A percentile compares a stretch with the other conserved stretches of the same genome.
Conservation (phyloP, 2,329 filamentous ascomycete species). For the Ciborinia camelliae region DNA sequence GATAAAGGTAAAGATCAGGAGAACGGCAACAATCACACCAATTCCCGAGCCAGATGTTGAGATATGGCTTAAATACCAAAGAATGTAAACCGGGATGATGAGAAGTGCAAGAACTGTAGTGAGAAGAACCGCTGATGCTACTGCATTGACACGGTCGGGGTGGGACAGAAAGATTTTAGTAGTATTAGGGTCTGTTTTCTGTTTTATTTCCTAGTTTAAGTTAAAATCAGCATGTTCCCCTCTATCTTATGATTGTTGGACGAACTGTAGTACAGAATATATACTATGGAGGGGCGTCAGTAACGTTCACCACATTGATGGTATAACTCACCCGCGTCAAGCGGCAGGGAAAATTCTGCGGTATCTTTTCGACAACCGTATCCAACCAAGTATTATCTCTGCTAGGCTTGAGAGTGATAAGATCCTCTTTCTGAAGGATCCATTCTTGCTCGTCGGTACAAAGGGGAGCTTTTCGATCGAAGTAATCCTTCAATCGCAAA, state of each 20-base stretch:
- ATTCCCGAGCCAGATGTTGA: not conserved
- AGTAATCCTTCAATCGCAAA: slow-evolving; percentile 35
- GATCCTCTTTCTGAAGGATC: slow-evolving; percentile 40
- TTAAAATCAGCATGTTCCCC: not conserved
- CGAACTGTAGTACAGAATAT: not conserved
- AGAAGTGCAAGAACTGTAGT: slow-evolving; percentile 22
- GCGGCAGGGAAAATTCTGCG: slow-evolving; percentile 22
- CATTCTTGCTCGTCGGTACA: slow-evolving; percentile 30
- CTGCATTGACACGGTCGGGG: slow-evolving; percentile 17
- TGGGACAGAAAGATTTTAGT: slow-evolving; percentile 19
- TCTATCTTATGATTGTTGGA: not conserved
- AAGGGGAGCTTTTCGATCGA: slow-evolving; percentile 27
- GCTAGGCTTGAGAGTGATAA: slow-evolving; percentile 40
- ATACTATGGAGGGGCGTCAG: not conserved
- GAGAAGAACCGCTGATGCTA: slow-evolving; percentile 21
- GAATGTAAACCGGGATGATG: slow-evolving; percentile 24
- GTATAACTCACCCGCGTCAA: slow-evolving; percentile 20
- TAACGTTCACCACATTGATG: not conserved
- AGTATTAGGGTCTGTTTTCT: slow-evolving; percentile 14
- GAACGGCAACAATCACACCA: slow-evolving; percentile 18
- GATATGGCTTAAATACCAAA: slow-evolving; percentile 20
- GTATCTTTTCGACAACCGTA: slow-evolving; percentile 33
- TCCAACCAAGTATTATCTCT: slow-evolving; percentile 43
- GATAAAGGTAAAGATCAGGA: slow-evolving; percentile 25
- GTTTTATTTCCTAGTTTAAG: slow-evolving; percentile 4